Conservation (phyloP, 768 basidiomycete genomes). For the Clitopilus passeckerianus region DNA sequence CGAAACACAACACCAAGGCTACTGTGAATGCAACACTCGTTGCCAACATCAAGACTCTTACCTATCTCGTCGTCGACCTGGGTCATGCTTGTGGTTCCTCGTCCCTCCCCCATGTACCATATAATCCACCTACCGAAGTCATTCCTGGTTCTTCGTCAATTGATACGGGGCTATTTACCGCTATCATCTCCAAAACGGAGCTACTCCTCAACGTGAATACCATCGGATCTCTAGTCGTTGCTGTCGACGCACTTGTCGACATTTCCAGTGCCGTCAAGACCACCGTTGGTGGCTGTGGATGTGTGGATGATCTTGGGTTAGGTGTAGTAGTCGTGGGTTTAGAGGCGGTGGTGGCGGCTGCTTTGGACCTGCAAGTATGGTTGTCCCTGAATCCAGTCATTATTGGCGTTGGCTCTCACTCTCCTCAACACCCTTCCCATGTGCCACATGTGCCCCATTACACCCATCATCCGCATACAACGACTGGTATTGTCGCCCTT, state of each 20-base stretch:
- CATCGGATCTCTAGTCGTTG: constrained; percentile 10
- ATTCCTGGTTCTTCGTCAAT: neutral
- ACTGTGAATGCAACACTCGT: constrained; percentile 11
- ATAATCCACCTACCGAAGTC: neutral
- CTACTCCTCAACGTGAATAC: constrained; percentile 13
- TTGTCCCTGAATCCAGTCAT: neutral
- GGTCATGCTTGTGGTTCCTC: constrained; percentile 2
- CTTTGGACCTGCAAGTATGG: constrained; percentile 9
- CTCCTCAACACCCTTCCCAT: neutral
- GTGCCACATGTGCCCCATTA: neutral
- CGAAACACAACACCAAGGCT: neutral
- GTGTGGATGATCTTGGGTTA: constrained; percentile 10
- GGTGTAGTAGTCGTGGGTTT: constrained; percentile 5
- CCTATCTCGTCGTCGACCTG: constrained; percentile 14
- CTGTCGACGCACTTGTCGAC: constrained; percentile 10
- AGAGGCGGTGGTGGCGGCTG: constrained; percentile 4
- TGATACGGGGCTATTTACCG: constrained; percentile 5
- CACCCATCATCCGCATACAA: neutral
- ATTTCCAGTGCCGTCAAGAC: neutral
- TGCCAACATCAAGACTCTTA: constrained; percentile 11
- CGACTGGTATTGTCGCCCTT: neutral
- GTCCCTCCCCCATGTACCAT: constrained; percentile 2
- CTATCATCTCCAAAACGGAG: constrained; percentile 10
- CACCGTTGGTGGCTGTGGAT: constrained; percentile 9
- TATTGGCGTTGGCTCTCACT: neutral